A percentile compares a stretch with the other conserved stretches of the same genome.
These are phyloP conservation scores for Phytophthora idaei DNA, from an alignment of 352 stramenopile genomes.

Conservation along the genomic window DNA sequence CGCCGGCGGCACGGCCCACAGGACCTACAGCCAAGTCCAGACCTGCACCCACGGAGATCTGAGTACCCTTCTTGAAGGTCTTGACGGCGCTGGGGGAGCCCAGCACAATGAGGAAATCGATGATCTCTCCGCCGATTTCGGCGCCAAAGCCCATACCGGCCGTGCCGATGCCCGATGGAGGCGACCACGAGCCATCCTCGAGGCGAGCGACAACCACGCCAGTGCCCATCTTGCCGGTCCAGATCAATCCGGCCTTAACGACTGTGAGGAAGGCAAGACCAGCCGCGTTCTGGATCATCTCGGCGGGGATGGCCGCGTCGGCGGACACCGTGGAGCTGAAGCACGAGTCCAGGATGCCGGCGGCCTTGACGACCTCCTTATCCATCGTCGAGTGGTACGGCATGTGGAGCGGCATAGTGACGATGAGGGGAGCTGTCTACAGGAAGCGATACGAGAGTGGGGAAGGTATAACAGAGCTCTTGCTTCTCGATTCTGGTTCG, in stretches of 20 bases:
- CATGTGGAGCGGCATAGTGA: slow-evolving; percentile 81
- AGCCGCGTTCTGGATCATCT: slow-evolving; percentile 78
- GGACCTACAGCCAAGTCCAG: slow-evolving; percentile 80
- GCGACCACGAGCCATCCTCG: slow-evolving; percentile 84
- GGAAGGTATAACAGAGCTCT: not conserved
- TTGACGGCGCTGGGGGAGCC: slow-evolving; percentile 72
- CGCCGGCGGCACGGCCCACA: slow-evolving; percentile 67
- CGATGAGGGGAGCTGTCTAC: not conserved
- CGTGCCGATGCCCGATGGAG: slow-evolving; percentile 83
- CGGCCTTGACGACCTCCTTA: slow-evolving; percentile 84
- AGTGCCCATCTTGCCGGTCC: slow-evolving; percentile 84
- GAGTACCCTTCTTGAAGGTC: slow-evolving; percentile 86
- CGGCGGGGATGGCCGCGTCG: slow-evolving; percentile 78
- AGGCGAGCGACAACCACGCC: slow-evolving; percentile 81
- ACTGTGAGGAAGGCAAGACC: slow-evolving; percentile 88
- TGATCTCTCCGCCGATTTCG: slow-evolving; percentile 85
- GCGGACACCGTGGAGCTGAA: slow-evolving; percentile 76
- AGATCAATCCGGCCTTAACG: slow-evolving; percentile 86
- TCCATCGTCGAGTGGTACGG: slow-evolving; percentile 89
- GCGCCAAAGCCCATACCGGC: slow-evolving; percentile 83
- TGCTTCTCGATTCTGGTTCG: slow-evolving; percentile 17
- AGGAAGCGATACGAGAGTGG: not conserved
- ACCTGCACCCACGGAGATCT: slow-evolving; percentile 79
- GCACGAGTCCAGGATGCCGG: slow-evolving; percentile 86
- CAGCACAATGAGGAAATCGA: slow-evolving; percentile 91